Evolutionary conservation across 345 rosid genomes (phyloP), one percentile per base, ranked within the genome.

Genomic region (Iberis pinnata): DNA sequence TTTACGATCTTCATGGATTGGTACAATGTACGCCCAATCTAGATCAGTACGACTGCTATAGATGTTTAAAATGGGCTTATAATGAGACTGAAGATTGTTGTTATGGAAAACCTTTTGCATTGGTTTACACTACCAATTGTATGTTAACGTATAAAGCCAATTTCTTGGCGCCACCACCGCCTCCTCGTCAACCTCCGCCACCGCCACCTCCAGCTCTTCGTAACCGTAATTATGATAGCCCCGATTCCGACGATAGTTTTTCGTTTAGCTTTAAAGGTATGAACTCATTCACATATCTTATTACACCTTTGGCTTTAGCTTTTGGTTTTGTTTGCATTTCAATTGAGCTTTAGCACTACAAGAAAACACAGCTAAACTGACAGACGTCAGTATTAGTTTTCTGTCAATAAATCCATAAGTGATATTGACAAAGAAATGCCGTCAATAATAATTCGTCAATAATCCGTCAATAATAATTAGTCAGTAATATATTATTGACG

Each of bases 11-110:
- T 15, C 22, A 58, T 14, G 54, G 55, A 1, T 37, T 58, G 43
- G 57, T 37, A 8, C 57, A 58, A 2, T 58, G 63, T 38, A 58
- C 63, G 3, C 63, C 63, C 11, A 46, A 37, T 59, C 8, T 59
- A 2, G 13, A 24, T 59, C 46, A 25, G 8, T 59, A 59, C 10
- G 55, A 37, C 48, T 47, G 64, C 39, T 46, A 37, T 37, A 59
- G 64, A 36, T 59, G 55, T 19, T 38, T 59, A 45, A 59, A 38
- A 46, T 16, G 29, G 4, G 55, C 29, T 1, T 59, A 59, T 38
- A 59, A 59, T 18, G 55, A 47, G 44, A 58, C 63, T 4, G 8
- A 58, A 0, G 18, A 24, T 5, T 58, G 54, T 58, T 58, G 45
- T 37, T 58, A 58, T 25, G 54, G 63, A 16, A 45, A 24, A 0